phyloP scores from a whole-genome alignment of 768 basidiomycete genomes.

The Trametes punicea region DNA sequence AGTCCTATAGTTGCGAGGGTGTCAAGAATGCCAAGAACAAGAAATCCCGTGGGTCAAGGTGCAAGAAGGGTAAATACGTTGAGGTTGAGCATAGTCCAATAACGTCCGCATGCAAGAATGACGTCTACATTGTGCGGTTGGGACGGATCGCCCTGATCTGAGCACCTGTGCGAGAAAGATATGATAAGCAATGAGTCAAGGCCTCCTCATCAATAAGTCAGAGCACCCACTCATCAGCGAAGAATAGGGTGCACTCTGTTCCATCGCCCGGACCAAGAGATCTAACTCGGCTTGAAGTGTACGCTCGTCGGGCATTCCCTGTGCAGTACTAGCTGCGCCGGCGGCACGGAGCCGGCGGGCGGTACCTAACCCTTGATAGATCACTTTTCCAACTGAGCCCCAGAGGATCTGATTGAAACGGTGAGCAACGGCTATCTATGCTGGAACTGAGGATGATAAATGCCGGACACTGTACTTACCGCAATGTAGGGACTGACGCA shows the following conservation, averaged over 20 bases:
- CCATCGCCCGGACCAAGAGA: slow-evolving; percentile 5
- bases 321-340: not conserved
- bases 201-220: not conserved
- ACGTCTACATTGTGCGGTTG: not conserved
- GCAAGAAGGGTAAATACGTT: too few relatives aligned
- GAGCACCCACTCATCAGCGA: slow-evolving; percentile 12
- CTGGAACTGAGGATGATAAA: not conserved
- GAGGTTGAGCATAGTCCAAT: not conserved
- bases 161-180: slow-evolving; percentile 5
- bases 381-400: slow-evolving; percentile 11
- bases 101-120: not conserved
- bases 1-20: not conserved
- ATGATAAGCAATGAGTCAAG: slow-evolving; percentile 7
- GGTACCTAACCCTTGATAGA: slow-evolving; percentile 1
- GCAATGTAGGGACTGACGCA: slow-evolving; percentile 26
- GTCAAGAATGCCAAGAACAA: not conserved
- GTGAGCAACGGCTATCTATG: not conserved
- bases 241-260: slow-evolving; percentile 7
- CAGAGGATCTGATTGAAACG: slow-evolving; percentile 6
- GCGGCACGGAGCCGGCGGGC: not conserved
- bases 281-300: slow-evolving; percentile 5
- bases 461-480: slow-evolving; percentile 15
- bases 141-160: slow-evolving; percentile 12
- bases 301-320: slow-evolving; percentile 13
- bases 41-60: not conserved